Base-by-base conservation (phyloP, 2,329 filamentous ascomycete genomes). In the Stromatinia cepivora region DNA sequence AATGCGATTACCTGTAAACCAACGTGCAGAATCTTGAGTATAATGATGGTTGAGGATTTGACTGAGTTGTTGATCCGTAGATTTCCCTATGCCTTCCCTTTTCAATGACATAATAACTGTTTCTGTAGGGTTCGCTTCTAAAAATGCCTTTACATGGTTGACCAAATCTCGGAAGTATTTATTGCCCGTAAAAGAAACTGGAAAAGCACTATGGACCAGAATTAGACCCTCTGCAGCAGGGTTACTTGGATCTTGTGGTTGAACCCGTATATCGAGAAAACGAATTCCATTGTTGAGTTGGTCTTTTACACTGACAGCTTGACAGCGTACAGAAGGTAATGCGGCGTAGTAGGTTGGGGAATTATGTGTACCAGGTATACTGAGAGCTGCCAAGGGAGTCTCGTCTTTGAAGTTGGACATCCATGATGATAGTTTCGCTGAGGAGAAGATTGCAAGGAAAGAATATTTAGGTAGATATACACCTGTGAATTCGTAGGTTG, bases 351-450 rank as follows among this genome's bases (percentile, higher is more conserved):
- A 90, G 13, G 94, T 96, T 9, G 95, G 92, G 25, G 92, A 92
- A 81, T 99, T 98, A 83, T 99, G 95, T 0, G 95, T 97, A 72
- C 95, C 95, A 0, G 95, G 95, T 72, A 98, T 95, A 63, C 91
- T 95, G 63, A 99, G 87, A 3, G 90, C 86, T 1, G 92, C 91
- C 6, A 98, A 83, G 1, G 92, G 88, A 65, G 88, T 90, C 28
- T 88, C 85, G 76, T 94, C 87, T 71, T 85, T 83, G 54, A 98
- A 84, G 71, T 89, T 85, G 69, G 84, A 81, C 94, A 98, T 98
- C 95, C 95, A 97, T 66, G 84, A 81, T 71, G 88, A 79, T 63
- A 94, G 85, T 67, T 88, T 85, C 22, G 89, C 85, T 7, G 89
- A 93, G 71, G 89, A 92, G 80, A 90, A 89, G 71, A 98, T 83